These are phyloP conservation scores for Diaporthe citri DNA, from an alignment of 2,329 filamentous ascomycete genomes.

Conservation along the genomic window DNA sequence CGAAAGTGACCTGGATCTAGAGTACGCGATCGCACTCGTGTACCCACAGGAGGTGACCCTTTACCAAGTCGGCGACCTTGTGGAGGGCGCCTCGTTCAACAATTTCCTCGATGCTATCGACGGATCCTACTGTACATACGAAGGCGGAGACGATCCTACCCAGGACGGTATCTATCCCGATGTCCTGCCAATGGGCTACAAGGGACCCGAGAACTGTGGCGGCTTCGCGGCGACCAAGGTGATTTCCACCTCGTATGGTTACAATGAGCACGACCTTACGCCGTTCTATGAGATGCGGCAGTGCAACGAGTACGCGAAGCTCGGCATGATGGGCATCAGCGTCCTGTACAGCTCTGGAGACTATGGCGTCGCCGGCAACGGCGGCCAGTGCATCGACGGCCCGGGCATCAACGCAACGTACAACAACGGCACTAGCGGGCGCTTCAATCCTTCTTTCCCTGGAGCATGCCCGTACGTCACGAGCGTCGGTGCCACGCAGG, in stretches of 20 bases:
- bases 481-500: constrained; percentile 51
- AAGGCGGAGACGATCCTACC: constrained; percentile 45
- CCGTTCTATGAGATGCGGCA: constrained; percentile 57
- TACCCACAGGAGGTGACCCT: constrained; percentile 43
- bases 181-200: constrained; percentile 55
- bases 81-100: constrained; percentile 47
- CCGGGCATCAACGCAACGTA: constrained; percentile 23
- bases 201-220: constrained; percentile 48
- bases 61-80: constrained; percentile 42
- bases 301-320: constrained; percentile 56
- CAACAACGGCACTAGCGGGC: constrained; percentile 41
- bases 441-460: constrained; percentile 58
- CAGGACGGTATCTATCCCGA: constrained; percentile 62
- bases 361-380: constrained; percentile 48
- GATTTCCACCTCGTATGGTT: constrained; percentile 60
- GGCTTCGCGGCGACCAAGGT: constrained; percentile 59
- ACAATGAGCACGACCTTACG: constrained; percentile 59
- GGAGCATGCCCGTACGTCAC: constrained; percentile 61
- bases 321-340: constrained; percentile 54
- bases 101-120: constrained; percentile 62
- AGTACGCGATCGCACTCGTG: constrained; percentile 36
- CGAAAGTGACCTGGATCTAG: constrained; percentile 38
- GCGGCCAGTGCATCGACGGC: constrained; percentile 48
- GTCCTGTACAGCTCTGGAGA: constrained; percentile 54
- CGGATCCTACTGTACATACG: constrained; percentile 60